These are phyloP conservation scores for Fragilariopsis cylindrus DNA, from an alignment of 108 stramenopile species.

Conservation along the genomic window DNA sequence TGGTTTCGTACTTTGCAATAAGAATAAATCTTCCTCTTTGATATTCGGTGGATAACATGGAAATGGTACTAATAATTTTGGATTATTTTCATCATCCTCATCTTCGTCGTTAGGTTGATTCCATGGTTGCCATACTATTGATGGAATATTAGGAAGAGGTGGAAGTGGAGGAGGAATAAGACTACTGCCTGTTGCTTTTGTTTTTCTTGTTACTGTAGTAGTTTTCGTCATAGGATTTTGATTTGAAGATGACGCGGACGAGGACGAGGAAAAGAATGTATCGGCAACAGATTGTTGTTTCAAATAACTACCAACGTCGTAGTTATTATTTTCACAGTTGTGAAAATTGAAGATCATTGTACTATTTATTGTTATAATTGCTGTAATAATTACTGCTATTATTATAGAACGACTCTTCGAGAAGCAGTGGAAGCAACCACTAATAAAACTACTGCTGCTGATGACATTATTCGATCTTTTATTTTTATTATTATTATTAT, in stretches of 20 bases:
- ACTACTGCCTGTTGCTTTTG: not conserved
- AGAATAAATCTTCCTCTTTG: not conserved
- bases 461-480: no score
- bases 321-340: not conserved
- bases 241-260: no score
- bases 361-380: not conserved
- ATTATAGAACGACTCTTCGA: not conserved
- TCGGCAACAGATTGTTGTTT: not conserved
- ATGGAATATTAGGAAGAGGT: not conserved
- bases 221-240: no score
- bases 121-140: not conserved
- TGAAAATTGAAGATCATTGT: not conserved
- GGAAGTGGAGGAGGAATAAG: not conserved
- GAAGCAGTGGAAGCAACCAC: no score
- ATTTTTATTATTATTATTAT: no score
- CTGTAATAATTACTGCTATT: not conserved
- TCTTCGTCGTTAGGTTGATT: not conserved
- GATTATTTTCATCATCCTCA: not conserved
- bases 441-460: no score
- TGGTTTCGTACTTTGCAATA: not conserved
- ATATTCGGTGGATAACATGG: conserved; percentile 8
- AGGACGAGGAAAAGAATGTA: not conserved
- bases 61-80: not conserved
- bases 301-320: not conserved
- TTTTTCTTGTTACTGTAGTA: not conserved